Evolutionary conservation across 441 rosid species (phyloP), one percentile per base, ranked within the genome.

Genomic region (Erodium trifolium): DNA sequence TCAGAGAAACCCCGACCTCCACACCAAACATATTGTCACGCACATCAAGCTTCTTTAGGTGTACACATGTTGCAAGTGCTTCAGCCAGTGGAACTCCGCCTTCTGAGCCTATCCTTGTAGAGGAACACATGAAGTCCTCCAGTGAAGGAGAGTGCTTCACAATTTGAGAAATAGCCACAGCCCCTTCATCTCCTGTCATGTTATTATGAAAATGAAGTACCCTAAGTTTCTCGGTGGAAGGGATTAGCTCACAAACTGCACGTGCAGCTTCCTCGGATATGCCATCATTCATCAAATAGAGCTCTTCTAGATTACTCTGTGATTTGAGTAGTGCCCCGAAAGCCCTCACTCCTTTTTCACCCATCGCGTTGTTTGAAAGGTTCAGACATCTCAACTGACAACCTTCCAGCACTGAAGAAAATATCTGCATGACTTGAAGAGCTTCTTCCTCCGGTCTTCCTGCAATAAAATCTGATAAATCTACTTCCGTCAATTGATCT

Each of bases 181-280:
- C 96, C 27, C 99, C 99, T 73, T 82, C 81, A 63, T 91, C 95
- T 23, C 96, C 99, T 0, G 92, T 91, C 99, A 93, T 91, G 77
- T 93, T 89, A 70, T 91, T 93, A 59, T 88, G 93, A 76, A 93
- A 89, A 16, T 91, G 96, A 77, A 93, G 90, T 59, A 86, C 81
- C 82, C 35, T 85, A 76, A 93, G 82, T 64, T 83, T 82, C 79
- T 86, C 88, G 0, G 96, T 88, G 11, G 93, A 91, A 70, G 97
- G 95, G 82, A 93, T 79, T 75, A 93, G 71, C 72, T 89, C 99
- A 41, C 85, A 81, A 69, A 93, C 85, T 1, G 92, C 97, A 71
- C 68, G 75, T 35, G 99, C 97, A 70, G 97, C 99, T 82, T 93
- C 97, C 79, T 87, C 86, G 0, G 99, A 93, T 71, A 93, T 89